These are phyloP conservation scores for Vitis rotundifolia DNA, from an alignment of 164 flowering plant species.

Conservation along the genomic window DNA sequence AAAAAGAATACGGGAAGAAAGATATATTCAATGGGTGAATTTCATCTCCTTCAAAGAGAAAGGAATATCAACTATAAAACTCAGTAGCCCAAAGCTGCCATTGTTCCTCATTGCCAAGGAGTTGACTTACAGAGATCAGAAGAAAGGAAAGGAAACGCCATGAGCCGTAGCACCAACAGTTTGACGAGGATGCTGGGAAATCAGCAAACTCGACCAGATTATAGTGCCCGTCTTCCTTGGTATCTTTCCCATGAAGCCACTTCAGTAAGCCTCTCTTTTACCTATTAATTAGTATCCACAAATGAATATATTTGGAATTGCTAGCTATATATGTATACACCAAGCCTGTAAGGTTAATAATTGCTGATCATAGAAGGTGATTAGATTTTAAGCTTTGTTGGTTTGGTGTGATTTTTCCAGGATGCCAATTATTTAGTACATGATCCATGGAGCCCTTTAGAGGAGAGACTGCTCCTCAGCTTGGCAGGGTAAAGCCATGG, in stretches of 20 bases:
- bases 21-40: background rate
- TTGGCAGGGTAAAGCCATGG: background rate
- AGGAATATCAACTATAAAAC: background rate
- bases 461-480: constrained; percentile 6
- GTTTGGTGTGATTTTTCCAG: background rate
- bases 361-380: background rate
- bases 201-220: background rate
- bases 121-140: background rate
- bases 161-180: background rate
- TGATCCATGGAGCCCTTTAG: constrained; percentile 3
- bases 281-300: background rate
- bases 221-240: background rate
- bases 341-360: background rate
- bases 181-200: background rate
- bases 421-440: background rate
- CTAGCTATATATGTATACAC: background rate
- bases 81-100: background rate
- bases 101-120: background rate
- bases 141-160: background rate
- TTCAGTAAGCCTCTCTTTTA: background rate
- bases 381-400: background rate
- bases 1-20: background rate
- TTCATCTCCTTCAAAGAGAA: background rate
- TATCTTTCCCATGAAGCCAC: background rate
- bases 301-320: background rate